Base-by-base conservation (phyloP, 2,329 filamentous ascomycete genomes). In the Fusarium sublunatum region DNA sequence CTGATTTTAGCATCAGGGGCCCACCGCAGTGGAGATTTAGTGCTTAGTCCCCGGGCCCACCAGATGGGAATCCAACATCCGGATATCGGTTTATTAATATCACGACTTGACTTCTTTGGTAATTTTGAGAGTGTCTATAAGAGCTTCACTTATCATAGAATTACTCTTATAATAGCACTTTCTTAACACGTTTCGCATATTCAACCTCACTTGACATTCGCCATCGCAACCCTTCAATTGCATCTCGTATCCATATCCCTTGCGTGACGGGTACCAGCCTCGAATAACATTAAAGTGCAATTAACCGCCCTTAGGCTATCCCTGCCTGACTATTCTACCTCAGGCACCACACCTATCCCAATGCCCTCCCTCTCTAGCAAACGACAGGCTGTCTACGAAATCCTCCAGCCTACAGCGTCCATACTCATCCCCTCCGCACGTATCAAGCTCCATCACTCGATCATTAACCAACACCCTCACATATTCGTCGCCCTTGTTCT, bases 401-500 rank as follows among this genome's bases (percentile, higher is more conserved):
- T 81, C 83, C 61, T 80, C 78, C 58, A 96, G 73, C 61, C 73
- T 83, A 74, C 93, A 97, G 28, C 90, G 82, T 3, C 93, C 93
- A 47, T 88, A 75, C 44, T 75, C 70, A 75, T 97, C 92, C 4
- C 82, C 88, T 10, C 81, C 83, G 75, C 93, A 97, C 44, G 83
- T 87, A 65, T 85, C 79, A 53, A 96, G 76, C 10, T 88, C 86
- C 56, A 93, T 81, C 3, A 97, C 91, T 24, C 91, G 84, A 71
- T 96, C 92, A 76, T 97, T 97, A 32, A 97, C 80, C 57, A 97
- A 77, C 5, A 96, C 82, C 34, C 93, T 84, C 10, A 97, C 91
- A 48, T 90, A 80, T 74, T 95, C 91, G 70, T 92, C 86, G 2
- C 77, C 91, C 47, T 90, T 79, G 74, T 95, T 90, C 71, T 92